Percentiles rank a stretch among this genome's conserved stretches.
Evolutionary conservation across 768 basidiomycete species (phyloP).

Genomic region (Tubosaeta sp.): DNA sequence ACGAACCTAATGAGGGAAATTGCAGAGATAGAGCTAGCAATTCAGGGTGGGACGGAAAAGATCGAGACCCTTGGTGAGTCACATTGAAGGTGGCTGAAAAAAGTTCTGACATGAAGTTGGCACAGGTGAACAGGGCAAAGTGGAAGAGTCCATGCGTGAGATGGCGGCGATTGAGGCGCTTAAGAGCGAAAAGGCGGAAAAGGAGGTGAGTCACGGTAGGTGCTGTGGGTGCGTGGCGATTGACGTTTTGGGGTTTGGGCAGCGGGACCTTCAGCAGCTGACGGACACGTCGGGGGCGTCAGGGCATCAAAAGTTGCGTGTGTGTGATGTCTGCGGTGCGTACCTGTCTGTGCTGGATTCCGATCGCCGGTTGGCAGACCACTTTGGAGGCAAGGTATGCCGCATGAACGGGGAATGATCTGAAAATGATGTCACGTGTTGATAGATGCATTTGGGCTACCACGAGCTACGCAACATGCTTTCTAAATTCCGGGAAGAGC

Average conservation of each 20-base stretch:
- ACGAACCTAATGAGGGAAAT: slow-evolving; percentile 99
- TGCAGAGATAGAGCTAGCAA: slow-evolving; percentile 97
- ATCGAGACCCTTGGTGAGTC: slow-evolving; percentile 84
- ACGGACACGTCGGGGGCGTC: slow-evolving; percentile 98
- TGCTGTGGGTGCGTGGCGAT: neutral
- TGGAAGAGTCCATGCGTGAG: slow-evolving; percentile 98
- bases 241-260: slow-evolving; percentile 11
- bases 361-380: slow-evolving; percentile 96
- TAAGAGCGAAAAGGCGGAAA: slow-evolving; percentile 93
- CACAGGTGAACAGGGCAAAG: slow-evolving; percentile 95
- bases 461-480: slow-evolving; percentile 97
- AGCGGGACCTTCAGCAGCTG: slow-evolving; percentile 92
- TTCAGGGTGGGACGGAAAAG: slow-evolving; percentile 98
- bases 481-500: slow-evolving; percentile 83
- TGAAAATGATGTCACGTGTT: slow-evolving; percentile 28
- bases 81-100: slow-evolving; percentile 6
- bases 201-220: slow-evolving; percentile 58
- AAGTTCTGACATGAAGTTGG: slow-evolving; percentile 4
- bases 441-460: slow-evolving; percentile 97
- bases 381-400: slow-evolving; percentile 97
- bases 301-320: slow-evolving; percentile 98
- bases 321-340: slow-evolving; percentile 99
- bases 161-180: slow-evolving; percentile 96
- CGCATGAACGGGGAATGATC: slow-evolving; percentile 13
- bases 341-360: slow-evolving; percentile 97